A percentile compares a stretch with the other conserved stretches of the same genome.
Evolutionary conservation across 345 rosid genomes (phyloP).

Genomic region (Physaria fendleri): DNA sequence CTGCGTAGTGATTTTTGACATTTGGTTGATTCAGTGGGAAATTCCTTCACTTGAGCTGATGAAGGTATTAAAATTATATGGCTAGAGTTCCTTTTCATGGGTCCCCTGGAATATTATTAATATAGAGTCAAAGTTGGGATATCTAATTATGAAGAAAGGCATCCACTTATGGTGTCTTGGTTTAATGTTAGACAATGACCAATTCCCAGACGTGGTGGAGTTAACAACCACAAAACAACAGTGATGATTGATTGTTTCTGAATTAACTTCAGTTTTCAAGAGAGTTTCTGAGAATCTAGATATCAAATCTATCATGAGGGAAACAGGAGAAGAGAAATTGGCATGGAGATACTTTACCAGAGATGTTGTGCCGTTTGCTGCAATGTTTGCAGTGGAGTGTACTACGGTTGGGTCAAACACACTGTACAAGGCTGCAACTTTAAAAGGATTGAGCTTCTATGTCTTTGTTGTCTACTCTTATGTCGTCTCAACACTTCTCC

Average conservation of each 20-base stretch:
- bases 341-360: background rate
- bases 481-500: slow-evolving; percentile 17
- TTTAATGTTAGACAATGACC: background rate
- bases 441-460: slow-evolving; percentile 33
- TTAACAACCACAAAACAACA: background rate
- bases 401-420: slow-evolving; percentile 25
- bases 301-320: background rate
- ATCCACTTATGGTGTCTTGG: background rate
- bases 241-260: background rate
- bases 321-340: background rate
- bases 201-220: background rate
- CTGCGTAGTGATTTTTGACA: background rate
- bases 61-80: background rate
- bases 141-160: background rate
- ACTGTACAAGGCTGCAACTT: slow-evolving; percentile 35
- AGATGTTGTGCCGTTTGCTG: slow-evolving; percentile 26
- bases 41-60: background rate
- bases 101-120: background rate
- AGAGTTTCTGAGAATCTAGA: background rate
- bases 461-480: slow-evolving; percentile 30
- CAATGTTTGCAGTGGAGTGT: slow-evolving; percentile 29
- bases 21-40: background rate
- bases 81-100: background rate
- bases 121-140: slow-evolving; percentile 1
- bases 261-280: background rate